phyloP scores from a whole-genome alignment of 192 early-diverging fungal species.

The Backusella psychrophila region DNA sequence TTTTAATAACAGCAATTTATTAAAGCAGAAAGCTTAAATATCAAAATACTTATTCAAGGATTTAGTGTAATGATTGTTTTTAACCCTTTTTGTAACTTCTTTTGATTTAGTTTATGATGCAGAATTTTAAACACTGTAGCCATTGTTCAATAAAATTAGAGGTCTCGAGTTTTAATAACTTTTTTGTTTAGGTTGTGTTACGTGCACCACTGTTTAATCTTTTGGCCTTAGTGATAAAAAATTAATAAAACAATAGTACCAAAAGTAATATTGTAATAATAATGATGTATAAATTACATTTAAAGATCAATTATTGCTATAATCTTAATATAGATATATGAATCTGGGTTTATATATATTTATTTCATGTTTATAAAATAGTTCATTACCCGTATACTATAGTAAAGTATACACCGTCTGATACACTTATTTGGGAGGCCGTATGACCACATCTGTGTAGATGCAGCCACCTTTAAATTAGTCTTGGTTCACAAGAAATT shows the following conservation, averaged over 20 bases:
- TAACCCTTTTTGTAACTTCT: not conserved
- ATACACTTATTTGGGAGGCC: not conserved
- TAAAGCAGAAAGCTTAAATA: not conserved
- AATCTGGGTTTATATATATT: not conserved
- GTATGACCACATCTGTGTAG: no score
- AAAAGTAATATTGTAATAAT: not conserved
- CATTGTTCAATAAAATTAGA: not conserved
- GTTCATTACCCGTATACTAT: not conserved
- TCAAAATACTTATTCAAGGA: not conserved
- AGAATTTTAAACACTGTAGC: not conserved
- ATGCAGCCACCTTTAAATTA: no score
- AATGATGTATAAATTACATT: not conserved
- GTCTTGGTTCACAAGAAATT: no score
- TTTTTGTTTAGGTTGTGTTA: not conserved
- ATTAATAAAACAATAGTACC: not conserved
- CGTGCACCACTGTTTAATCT: not conserved
- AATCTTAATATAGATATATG: not conserved
- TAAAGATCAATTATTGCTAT: not conserved
- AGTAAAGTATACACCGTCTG: not conserved
- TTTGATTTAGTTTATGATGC: not conserved
- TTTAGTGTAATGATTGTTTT: not conserved
- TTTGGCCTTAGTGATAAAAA: not conserved
- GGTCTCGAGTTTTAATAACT: not conserved
- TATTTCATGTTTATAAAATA: not conserved
- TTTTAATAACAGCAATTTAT: not conserved